A percentile compares a stretch with the other conserved stretches of the same genome.
Evolutionary conservation across 208 protist genomes (phyloP).

Genomic region (Trypanosoma mega): DNA sequence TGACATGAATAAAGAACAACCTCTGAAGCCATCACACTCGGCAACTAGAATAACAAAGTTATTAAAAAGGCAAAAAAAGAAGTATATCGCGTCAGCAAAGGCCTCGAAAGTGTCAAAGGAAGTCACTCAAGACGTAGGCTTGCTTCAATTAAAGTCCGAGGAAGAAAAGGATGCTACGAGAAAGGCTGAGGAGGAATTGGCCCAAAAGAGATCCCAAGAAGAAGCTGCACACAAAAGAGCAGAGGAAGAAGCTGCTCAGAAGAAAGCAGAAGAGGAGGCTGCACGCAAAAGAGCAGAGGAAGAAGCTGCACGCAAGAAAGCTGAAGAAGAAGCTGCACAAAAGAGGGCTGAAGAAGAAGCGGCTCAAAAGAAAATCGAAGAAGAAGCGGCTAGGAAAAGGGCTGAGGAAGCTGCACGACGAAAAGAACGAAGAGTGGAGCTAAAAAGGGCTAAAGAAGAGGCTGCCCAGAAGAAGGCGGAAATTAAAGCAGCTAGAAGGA

Average conservation of each 20-base stretch:
- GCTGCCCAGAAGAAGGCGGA: conserved; percentile 17
- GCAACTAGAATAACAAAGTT: neutral
- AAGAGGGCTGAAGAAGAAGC: conserved; percentile 1
- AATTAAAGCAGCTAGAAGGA: conserved; percentile 7
- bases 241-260: conserved; percentile 7
- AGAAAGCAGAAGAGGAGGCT: conserved; percentile 1
- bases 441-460: conserved; percentile 19
- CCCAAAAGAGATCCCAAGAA: conserved; percentile 5
- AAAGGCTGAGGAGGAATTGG: neutral
- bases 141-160: neutral
- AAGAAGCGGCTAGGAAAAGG: conserved; percentile 6
- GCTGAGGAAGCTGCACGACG: conserved; percentile 9
- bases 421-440: conserved; percentile 3
- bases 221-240: conserved; percentile 15
- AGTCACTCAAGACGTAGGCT: conserved; percentile 2
- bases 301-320: conserved; percentile 16
- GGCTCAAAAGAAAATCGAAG: conserved; percentile 10
- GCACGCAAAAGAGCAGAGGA: conserved; percentile 6
- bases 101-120: too few species aligned
- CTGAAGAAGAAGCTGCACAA: conserved; percentile 7
- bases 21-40: neutral
- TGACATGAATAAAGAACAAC: too few species aligned
- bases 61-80: conserved; percentile 8
- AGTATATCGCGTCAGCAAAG: conserved; percentile 5
- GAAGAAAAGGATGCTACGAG: neutral